phyloP scores from a whole-genome alignment of 208 protist species.

The Acanthamoeba rhysodes region DNA sequence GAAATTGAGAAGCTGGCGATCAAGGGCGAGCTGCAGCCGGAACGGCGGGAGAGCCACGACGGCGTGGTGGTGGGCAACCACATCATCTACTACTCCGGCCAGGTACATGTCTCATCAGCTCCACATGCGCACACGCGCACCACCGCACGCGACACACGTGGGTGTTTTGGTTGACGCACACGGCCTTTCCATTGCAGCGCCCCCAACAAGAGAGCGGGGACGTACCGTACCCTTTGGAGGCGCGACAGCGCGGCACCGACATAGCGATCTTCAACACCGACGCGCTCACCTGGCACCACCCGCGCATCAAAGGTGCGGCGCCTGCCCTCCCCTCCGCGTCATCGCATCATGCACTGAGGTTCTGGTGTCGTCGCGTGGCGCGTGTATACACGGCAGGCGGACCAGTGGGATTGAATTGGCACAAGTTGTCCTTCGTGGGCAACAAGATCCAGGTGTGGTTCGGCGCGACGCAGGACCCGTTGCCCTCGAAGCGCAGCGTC shows the following conservation, averaged over 20 bases:
- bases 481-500: not conserved
- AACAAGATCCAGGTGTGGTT: conserved; percentile 27
- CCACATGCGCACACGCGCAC: not conserved
- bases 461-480: not conserved
- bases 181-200: not conserved
- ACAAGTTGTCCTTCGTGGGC: conserved; percentile 37
- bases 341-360: not conserved
- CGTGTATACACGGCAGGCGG: not conserved
- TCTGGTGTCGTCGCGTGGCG: not conserved
- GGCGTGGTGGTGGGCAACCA: conserved; percentile 9
- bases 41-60: not conserved
- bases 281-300: not conserved
- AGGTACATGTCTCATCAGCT: not conserved
- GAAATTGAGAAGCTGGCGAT: not conserved
- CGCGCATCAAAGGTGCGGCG: not conserved
- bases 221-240: not conserved
- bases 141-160: not conserved
- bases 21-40: not conserved
- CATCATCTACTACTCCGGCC: conserved; percentile 33
- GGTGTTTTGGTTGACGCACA: too few relatives aligned
- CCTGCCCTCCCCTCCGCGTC: not conserved
- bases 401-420: conserved; percentile 6
- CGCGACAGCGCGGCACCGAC: not conserved
- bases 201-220: not conserved
- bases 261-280: not conserved